Percentiles rank a stretch among this genome's conserved stretches.
Conservation (phyloP, 2,329 filamentous ascomycete species). For the Fusarium burgessii region DNA sequence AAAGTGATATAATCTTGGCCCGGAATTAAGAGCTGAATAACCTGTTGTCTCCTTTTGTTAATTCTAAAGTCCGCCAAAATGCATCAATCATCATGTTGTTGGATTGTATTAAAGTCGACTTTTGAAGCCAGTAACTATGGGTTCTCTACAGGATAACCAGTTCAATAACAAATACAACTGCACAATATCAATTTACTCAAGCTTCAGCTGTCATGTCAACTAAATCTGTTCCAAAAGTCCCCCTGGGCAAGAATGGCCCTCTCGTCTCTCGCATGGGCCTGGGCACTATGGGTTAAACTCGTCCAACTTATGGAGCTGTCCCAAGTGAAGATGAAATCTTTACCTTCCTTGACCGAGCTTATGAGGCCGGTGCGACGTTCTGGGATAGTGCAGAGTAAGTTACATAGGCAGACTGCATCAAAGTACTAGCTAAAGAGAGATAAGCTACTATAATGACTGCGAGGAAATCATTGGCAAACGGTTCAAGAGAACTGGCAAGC, state of each 20-base stretch:
- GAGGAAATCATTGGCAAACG: conserved; percentile 62
- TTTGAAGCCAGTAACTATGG: not conserved
- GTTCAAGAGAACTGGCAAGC: conserved; percentile 58
- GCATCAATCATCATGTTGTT: not conserved
- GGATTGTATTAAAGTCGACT: not conserved
- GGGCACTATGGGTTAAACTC: conserved; percentile 61
- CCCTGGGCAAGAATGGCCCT: conserved; percentile 63
- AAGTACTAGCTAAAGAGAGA: not conserved
- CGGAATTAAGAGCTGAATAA: not conserved
- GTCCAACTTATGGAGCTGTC: conserved; percentile 37
- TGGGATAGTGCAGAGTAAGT: conserved; percentile 60
- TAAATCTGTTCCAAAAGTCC: not conserved
- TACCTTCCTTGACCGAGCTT: conserved; percentile 60
- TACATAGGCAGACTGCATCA: accelerated
- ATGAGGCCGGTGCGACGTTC: conserved; percentile 59
- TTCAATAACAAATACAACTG: not conserved
- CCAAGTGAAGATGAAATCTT: conserved; percentile 61
- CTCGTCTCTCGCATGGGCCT: conserved; percentile 62
- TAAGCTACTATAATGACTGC: conserved; percentile 56
- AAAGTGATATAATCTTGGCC: not conserved
- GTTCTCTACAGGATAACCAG: not conserved
- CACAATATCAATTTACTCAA: too few species aligned
- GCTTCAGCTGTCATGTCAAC: not conserved
- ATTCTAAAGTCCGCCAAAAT: not conserved
- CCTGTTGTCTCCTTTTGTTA: not conserved